Base-by-base conservation (phyloP, 768 basidiomycete genomes). In the Boletales sp. region DNA sequence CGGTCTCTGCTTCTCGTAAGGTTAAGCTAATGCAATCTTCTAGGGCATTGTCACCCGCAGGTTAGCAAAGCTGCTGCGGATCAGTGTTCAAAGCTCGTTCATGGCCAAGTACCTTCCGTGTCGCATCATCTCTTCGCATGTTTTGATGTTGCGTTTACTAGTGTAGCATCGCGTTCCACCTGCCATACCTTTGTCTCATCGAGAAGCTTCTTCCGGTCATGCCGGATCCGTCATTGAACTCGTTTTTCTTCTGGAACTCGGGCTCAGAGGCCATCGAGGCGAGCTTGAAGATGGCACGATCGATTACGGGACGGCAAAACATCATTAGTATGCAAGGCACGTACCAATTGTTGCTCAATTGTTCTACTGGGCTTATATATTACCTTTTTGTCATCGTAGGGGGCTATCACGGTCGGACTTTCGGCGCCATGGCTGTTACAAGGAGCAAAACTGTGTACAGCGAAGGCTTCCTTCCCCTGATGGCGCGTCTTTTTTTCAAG, bases 191-290 rank as follows among this genome's bases (percentile, higher is more conserved):
- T 17, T 77, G 83, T 43, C 87, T 97, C 59, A 87, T 97, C 61
- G 81, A 95, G 66, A 80, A 79, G 47, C 78, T 97, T 8, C 71
- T 95, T 12, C 90, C 93, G 0, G 71, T 87, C 51, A 94, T 98
- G 93, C 94, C 94, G 2, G 73, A 94, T 69, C 78, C 84, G 0
- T 94, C 92, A 1, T 77, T 98, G 30, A 88, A 95, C 66, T 90
- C 90, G 21, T 97, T 97, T 78, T 97, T 94, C 80, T 91, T 97
- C 71, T 91, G 89, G 88, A 97, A 91, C 73, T 94, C 93, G 2
- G 95, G 95, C 3, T 86, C 91, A 1, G 95, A 98, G 68, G 95
- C 94, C 1, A 79, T 93, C 39, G 94, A 97, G 69, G 90, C 84
- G 1, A 78, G 92, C 3, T 69, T 98, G 55, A 97, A 97, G 72